These are phyloP conservation scores for Trametes gibbosa DNA, from an alignment of 768 basidiomycete genomes.

Conservation along the genomic window DNA sequence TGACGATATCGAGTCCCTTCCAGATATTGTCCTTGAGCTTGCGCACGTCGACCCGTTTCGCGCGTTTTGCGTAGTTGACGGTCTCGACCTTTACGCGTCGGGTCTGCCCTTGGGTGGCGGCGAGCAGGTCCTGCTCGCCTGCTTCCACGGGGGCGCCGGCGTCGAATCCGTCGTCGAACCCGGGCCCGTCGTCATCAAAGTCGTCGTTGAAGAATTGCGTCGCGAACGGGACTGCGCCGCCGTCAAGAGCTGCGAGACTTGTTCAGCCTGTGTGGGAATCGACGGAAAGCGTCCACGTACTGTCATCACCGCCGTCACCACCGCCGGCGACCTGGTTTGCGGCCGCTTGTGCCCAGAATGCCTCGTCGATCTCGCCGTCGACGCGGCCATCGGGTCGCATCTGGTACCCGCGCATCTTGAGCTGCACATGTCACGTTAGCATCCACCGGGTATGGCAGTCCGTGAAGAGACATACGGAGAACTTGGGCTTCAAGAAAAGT, in stretches of 20 bases:
- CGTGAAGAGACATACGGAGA: conserved; percentile 72
- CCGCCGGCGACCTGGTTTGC: conserved; percentile 67
- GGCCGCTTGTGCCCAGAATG: conserved; percentile 96
- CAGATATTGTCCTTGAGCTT: conserved; percentile 98
- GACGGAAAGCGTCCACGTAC: conserved; percentile 41
- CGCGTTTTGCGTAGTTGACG: conserved; percentile 92
- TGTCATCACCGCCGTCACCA: conserved; percentile 58
- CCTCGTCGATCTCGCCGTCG: conserved; percentile 91
- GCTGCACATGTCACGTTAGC: conserved; percentile 40
- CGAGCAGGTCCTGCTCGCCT: conserved; percentile 86
- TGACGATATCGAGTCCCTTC: conserved; percentile 83
- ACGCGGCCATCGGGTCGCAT: conserved; percentile 53
- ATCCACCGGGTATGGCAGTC: too few species aligned
- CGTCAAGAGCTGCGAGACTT: conserved; percentile 36
- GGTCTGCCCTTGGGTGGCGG: conserved; percentile 71
- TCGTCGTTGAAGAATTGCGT: conserved; percentile 98
- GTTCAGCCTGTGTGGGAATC: neutral
- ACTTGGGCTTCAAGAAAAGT: conserved; percentile 94
- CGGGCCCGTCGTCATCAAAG: conserved; percentile 59
- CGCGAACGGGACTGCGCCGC: conserved; percentile 75
- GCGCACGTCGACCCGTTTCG: conserved; percentile 94
- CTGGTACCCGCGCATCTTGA: conserved; percentile 83
- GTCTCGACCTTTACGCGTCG: conserved; percentile 82
- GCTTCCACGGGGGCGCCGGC: conserved; percentile 43
- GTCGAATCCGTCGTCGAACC: conserved; percentile 64